These are phyloP conservation scores for Zygosaccharomyces sapae DNA, from an alignment of 1,139 yeast species.

Conservation along the genomic window DNA sequence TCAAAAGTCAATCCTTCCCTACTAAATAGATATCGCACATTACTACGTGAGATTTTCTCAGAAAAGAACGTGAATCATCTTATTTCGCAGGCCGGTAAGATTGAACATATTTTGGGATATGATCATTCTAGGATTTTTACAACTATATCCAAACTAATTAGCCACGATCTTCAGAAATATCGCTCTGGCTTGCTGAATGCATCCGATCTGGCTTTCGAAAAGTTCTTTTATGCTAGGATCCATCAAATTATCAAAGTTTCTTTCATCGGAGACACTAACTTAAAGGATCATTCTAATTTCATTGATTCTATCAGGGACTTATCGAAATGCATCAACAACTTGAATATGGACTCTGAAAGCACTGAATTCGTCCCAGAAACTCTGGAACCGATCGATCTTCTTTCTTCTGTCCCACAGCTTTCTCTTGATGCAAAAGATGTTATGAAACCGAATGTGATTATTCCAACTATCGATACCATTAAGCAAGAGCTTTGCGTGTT, in stretches of 20 bases:
- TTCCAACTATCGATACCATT: conserved; percentile 77
- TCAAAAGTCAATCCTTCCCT: conserved; percentile 7
- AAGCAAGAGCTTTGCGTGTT: conserved; percentile 62
- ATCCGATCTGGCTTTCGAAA: conserved; percentile 20
- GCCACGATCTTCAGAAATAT: conserved; percentile 7
- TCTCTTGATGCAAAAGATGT: conserved; percentile 65
- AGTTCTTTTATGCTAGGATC: conserved; percentile 41
- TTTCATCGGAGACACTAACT: conserved; percentile 37
- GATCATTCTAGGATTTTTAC: conserved; percentile 41
- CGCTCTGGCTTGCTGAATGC: conserved; percentile 18
- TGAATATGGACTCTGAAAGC: conserved; percentile 36
- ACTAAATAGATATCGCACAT: background rate
- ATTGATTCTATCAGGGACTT: conserved; percentile 33
- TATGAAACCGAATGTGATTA: conserved; percentile 56
- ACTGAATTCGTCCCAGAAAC: conserved; percentile 47
- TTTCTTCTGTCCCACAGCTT: conserved; percentile 41
- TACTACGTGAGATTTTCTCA: background rate
- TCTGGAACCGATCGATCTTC: conserved; percentile 50
- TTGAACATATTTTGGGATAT: conserved; percentile 55
- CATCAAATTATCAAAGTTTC: conserved; percentile 60
- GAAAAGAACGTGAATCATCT: background rate
- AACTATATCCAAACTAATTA: conserved; percentile 34
- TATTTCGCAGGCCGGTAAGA: conserved; percentile 25
- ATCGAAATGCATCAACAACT: background rate
- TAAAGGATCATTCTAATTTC: conserved; percentile 35